phyloP scores from a whole-genome alignment of 2,329 filamentous ascomycete genomes.

The Plectosphaerella plurivora region DNA sequence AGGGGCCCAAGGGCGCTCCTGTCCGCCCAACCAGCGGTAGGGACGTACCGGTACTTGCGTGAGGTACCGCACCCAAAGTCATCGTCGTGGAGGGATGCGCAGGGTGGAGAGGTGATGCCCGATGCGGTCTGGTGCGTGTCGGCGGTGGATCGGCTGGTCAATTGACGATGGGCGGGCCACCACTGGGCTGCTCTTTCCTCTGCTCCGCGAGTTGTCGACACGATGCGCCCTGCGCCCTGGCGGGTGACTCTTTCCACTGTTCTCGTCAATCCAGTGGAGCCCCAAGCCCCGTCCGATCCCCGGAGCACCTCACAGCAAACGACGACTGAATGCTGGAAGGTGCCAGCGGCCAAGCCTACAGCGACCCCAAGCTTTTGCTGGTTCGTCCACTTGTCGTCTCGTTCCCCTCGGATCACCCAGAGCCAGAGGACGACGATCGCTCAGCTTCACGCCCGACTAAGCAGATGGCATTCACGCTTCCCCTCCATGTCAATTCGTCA shows the following conservation, averaged over 20 bases:
- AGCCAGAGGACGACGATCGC: too few relatives aligned
- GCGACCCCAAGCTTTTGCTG: too few relatives aligned
- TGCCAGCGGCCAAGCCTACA: too few relatives aligned
- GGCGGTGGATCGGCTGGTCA: not conserved
- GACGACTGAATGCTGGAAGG: too few relatives aligned
- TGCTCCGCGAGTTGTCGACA: not conserved
- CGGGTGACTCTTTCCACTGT: not conserved
- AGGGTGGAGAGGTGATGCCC: not conserved
- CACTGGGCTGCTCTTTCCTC: not conserved
- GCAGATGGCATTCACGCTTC: too few relatives aligned
- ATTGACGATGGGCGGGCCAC: too few relatives aligned
- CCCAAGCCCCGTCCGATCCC: not conserved
- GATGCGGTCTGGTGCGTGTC: not conserved
- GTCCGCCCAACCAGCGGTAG: not conserved
- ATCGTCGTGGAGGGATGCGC: not conserved
- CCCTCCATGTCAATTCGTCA: too few relatives aligned
- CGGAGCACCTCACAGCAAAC: not conserved
- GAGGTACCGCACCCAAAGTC: constrained; percentile 3
- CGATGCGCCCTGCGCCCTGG: not conserved
- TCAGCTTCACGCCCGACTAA: too few relatives aligned
- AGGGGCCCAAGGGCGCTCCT: not conserved
- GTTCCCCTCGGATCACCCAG: too few relatives aligned
- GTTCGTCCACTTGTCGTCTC: too few relatives aligned
- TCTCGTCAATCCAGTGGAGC: not conserved
- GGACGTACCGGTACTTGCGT: constrained; percentile 11